These are phyloP conservation scores for Phytopythium oedochilum DNA, from an alignment of 352 stramenopile species.

Conservation along the genomic window DNA sequence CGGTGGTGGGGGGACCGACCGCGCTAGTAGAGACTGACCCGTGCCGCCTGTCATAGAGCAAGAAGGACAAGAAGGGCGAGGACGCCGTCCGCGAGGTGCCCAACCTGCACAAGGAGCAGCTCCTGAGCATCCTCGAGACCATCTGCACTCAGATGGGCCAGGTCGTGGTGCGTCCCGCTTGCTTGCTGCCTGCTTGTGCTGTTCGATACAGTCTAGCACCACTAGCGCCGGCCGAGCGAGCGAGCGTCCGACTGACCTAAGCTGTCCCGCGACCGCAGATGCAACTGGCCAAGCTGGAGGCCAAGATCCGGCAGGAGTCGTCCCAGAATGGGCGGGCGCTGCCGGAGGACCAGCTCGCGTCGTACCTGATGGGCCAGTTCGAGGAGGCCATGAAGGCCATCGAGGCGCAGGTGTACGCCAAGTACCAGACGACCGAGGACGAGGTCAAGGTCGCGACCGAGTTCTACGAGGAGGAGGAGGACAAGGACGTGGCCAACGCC, in stretches of 20 bases:
- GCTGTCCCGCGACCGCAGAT: constrained; percentile 31
- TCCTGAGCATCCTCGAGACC: constrained; percentile 83
- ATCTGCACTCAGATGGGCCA: constrained; percentile 89
- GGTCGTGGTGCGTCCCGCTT: constrained; percentile 67
- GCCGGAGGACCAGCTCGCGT: constrained; percentile 81
- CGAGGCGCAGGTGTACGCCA: constrained; percentile 85
- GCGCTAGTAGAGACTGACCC: no score
- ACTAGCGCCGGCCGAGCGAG: no score
- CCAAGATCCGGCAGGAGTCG: constrained; percentile 87
- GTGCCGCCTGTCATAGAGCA: constrained; percentile 17
- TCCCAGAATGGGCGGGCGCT: constrained; percentile 77
- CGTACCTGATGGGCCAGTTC: constrained; percentile 88
- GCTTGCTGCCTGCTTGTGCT: no score
- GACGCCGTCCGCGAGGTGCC: constrained; percentile 70
- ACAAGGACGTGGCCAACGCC: constrained; percentile 81
- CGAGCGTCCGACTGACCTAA: background rate
- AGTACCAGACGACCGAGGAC: constrained; percentile 87
- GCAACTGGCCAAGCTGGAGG: constrained; percentile 83
- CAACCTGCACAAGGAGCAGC: constrained; percentile 85
- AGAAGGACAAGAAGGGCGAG: constrained; percentile 47
- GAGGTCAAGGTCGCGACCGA: constrained; percentile 84
- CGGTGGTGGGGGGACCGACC: background rate
- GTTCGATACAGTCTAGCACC: no score
- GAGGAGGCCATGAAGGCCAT: constrained; percentile 89
- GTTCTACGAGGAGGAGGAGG: constrained; percentile 86